Percentiles rank a stretch among this genome's conserved stretches.
These are phyloP conservation scores for Podila epigama DNA, from an alignment of 192 early-diverging fungal species.

Conservation along the genomic window DNA sequence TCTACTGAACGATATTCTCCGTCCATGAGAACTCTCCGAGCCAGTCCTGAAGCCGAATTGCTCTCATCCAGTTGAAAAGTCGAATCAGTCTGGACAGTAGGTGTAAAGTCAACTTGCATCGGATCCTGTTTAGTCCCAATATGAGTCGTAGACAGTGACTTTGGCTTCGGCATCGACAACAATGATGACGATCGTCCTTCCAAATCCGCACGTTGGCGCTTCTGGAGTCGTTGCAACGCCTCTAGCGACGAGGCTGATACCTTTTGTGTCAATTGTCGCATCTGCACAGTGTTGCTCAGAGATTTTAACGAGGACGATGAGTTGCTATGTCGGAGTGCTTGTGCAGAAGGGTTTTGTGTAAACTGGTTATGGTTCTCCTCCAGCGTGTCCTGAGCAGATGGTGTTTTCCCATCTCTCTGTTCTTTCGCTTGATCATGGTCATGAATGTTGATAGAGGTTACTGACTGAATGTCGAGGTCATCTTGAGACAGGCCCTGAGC, in stretches of 20 bases:
- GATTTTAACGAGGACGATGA: neutral
- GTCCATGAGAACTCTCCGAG: no score
- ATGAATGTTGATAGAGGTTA: no score
- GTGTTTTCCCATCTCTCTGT: no score
- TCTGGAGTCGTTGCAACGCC: conserved; percentile 12
- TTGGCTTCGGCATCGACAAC: neutral
- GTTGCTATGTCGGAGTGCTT: neutral
- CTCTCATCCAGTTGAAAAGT: no score
- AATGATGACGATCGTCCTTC: neutral
- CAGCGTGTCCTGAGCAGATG: neutral
- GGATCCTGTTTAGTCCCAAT: neutral
- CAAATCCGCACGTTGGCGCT: neutral
- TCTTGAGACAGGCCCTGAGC: neutral
- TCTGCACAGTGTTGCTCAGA: neutral
- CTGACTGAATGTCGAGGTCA: neutral
- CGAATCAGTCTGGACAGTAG: neutral
- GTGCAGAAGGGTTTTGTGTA: neutral
- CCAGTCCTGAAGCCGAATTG: no score
- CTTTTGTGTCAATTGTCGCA: conserved; percentile 7
- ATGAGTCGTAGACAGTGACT: neutral
- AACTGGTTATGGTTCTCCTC: neutral
- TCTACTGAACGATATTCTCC: no score
- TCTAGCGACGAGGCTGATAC: conserved; percentile 22
- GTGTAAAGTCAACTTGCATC: conserved; percentile 4
- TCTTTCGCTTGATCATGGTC: no score